These are phyloP conservation scores for Clitopilus passeckerianus DNA, from an alignment of 768 basidiomycete species.

Conservation along the genomic window DNA sequence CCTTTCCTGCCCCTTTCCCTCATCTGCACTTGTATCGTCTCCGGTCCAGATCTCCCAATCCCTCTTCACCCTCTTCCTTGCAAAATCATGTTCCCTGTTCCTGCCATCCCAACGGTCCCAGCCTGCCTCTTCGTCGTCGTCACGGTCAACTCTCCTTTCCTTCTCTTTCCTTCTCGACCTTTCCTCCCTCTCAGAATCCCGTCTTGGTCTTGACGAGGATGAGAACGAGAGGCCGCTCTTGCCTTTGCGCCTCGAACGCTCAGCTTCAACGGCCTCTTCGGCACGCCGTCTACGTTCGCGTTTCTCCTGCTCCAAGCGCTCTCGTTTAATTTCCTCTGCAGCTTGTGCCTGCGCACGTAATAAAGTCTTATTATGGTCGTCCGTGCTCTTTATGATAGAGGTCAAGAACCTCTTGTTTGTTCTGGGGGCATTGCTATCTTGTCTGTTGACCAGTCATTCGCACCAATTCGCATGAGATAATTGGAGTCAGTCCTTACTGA, in stretches of 20 bases:
- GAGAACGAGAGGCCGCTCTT: slow-evolving; percentile 8
- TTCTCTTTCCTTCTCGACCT: slow-evolving; percentile 26
- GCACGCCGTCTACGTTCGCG: slow-evolving; percentile 61
- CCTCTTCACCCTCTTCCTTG: slow-evolving; percentile 35
- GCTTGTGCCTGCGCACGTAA: slow-evolving; percentile 67
- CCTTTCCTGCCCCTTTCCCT: slow-evolving; percentile 14
- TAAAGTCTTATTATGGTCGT: slow-evolving; percentile 91
- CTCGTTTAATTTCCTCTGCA: slow-evolving; percentile 67
- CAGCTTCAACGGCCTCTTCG: slow-evolving; percentile 71
- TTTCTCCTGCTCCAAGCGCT: slow-evolving; percentile 62
- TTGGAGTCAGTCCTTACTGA: slow-evolving; percentile 13
- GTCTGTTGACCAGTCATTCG: slow-evolving; percentile 26
- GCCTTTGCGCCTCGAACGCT: slow-evolving; percentile 39
- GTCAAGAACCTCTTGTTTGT: slow-evolving; percentile 80
- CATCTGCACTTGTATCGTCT: slow-evolving; percentile 31
- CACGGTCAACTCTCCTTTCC: slow-evolving; percentile 23
- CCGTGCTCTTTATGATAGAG: slow-evolving; percentile 88
- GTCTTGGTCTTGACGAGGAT: slow-evolving; percentile 10
- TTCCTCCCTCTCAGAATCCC: slow-evolving; percentile 12
- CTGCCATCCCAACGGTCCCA: slow-evolving; percentile 53
- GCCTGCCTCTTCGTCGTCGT: slow-evolving; percentile 13
- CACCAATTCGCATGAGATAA: background rate
- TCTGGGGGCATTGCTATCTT: slow-evolving; percentile 70
- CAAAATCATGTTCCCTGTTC: slow-evolving; percentile 16
- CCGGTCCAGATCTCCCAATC: slow-evolving; percentile 50